Conservation (phyloP, 495 filamentous ascomycete genomes). For the Neurospora hispaniola region DNA sequence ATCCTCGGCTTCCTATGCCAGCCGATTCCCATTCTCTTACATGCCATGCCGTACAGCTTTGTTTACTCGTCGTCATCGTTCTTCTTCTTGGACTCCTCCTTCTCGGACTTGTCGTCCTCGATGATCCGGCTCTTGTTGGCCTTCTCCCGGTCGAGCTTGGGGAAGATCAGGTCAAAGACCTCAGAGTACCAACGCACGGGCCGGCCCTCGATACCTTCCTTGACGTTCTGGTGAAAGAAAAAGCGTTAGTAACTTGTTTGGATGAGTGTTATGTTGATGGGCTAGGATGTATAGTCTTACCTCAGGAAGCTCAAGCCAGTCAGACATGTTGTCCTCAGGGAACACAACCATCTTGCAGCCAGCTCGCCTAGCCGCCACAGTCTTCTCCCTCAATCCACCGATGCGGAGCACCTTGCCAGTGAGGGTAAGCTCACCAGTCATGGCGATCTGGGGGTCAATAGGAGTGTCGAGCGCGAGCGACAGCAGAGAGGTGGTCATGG, state of each 20-base stretch:
- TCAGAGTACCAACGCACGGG: conserved; percentile 90
- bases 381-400: conserved; percentile 94
- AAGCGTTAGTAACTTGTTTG: conserved; percentile 23
- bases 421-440: conserved; percentile 97
- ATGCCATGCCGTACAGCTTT: conserved; percentile 6
- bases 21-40: conserved; percentile 4
- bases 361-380: conserved; percentile 89
- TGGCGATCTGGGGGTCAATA: conserved; percentile 80
- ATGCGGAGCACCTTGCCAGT: conserved; percentile 96
- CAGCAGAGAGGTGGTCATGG: conserved; percentile 89
- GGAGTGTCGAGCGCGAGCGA: conserved; percentile 69
- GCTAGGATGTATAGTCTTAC: conserved; percentile 40
- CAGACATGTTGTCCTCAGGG: conserved; percentile 83
- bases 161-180: conserved; percentile 86
- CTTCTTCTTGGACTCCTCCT: conserved; percentile 22
- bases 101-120: conserved; percentile 47
- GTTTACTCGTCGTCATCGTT: conserved; percentile 15
- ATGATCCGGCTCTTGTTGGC: conserved; percentile 60
- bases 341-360: conserved; percentile 95
- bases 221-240: conserved; percentile 67
- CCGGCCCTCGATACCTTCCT: conserved; percentile 82
- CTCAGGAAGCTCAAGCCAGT: conserved; percentile 97
- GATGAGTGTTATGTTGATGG: no score
- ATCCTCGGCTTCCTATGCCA: background rate
- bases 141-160: conserved; percentile 59